Evolutionary conservation across 2,329 filamentous ascomycete genomes (phyloP), one percentile per base, ranked within the genome.

Genomic region (Rugonectria rugulosa): DNA sequence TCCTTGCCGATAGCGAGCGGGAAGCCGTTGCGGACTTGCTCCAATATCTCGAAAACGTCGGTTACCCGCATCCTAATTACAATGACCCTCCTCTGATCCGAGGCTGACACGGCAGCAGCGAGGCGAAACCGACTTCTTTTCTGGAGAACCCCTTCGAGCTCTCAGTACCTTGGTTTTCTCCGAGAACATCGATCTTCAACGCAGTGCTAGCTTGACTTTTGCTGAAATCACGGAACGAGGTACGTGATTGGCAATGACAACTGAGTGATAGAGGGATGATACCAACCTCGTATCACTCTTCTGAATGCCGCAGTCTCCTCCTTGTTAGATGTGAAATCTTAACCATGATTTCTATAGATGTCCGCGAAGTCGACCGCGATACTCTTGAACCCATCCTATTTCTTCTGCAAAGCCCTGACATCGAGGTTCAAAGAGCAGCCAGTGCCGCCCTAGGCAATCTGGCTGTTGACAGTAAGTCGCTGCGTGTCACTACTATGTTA

Each of bases 221-320:
- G 95, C 95, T 57, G 95, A 99, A 75, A 99, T 99, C 66, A 99
- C 95, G 32, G 95, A 99, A 77, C 81, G 94, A 91, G 94, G 95
- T 97, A 83, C 68, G 81, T 65, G 23, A 38, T 57, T 58, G 23
- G 21, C 23, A 26, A 26, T 9, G 15, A 20, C 12, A 11, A 32
- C 17, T 26, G 6, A 34, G 26, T 19, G 15, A 31, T 12, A n/a
- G 21, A 31, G 31, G 5, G 31, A 15, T 8, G 4, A 20, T 37
- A 32, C 11, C 11, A 36, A 21, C 21, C 19, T 19, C 12, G 17
- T 11, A n/a, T 19, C 6, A 14, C 21, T 7, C 17, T 10, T 19
- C 12, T 12, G 26, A 19, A 12, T 17, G 9, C 27, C 17, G n/a
- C 19, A 20, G n/a, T 32, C 14, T 24, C 9, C 38, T 21, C 9